A percentile compares a stretch with the other conserved stretches of the same genome.
These are phyloP conservation scores for Russula sp. DNA, from an alignment of 768 basidiomycete species.

Conservation along the genomic window DNA sequence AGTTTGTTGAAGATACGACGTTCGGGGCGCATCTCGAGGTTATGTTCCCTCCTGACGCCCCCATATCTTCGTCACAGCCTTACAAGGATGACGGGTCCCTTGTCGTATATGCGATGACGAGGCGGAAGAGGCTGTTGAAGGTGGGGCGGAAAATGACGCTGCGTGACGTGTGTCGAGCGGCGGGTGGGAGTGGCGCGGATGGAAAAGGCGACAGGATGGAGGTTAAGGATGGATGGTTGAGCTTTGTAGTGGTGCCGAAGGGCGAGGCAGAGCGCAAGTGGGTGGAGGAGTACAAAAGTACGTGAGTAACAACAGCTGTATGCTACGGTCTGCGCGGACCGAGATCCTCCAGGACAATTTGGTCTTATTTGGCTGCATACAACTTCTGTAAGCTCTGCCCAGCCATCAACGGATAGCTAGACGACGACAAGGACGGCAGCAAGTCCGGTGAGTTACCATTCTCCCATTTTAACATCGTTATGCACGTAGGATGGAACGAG, in stretches of 20 bases:
- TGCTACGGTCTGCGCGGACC: conserved; percentile 8
- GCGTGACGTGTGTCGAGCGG: conserved; percentile 65
- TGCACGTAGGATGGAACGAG: neutral
- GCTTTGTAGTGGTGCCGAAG: conserved; percentile 74
- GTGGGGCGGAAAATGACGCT: conserved; percentile 90
- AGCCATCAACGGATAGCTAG: conserved; percentile 15
- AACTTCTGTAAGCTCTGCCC: neutral
- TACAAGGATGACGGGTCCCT: conserved; percentile 58
- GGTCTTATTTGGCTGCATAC: conserved; percentile 16
- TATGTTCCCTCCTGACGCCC: conserved; percentile 78
- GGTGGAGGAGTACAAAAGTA: conserved; percentile 62
- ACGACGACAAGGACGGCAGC: conserved; percentile 23
- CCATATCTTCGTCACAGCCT: conserved; percentile 45
- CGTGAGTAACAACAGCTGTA: neutral
- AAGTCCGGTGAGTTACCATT: conserved; percentile 14
- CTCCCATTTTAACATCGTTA: neutral
- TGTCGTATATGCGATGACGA: conserved; percentile 81
- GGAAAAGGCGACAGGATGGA: conserved; percentile 87
- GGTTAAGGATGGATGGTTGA: conserved; percentile 76
- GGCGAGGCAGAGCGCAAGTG: conserved; percentile 76
- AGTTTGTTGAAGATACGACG: conserved; percentile 81
- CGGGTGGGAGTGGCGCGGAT: conserved; percentile 46
- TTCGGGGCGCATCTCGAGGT: conserved; percentile 71
- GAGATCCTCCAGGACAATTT: conserved; percentile 4
- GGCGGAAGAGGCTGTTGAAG: conserved; percentile 73